Base-by-base conservation (phyloP, 2,329 filamentous ascomycete species). In the Aspergillus japonicus region DNA sequence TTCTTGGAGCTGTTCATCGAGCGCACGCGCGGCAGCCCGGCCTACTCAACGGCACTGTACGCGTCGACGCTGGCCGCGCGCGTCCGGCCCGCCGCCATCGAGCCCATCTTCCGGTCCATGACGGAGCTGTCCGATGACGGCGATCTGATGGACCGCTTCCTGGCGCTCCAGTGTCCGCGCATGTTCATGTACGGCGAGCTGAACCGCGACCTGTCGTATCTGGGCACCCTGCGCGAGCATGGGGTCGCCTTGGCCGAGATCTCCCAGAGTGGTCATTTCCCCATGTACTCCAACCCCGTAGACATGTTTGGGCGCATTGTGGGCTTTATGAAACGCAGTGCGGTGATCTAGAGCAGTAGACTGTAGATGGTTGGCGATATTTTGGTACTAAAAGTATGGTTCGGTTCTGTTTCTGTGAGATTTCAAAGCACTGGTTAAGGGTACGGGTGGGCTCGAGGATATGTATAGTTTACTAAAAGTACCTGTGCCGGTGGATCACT, bases 101-200 rank as follows among this genome's bases (percentile, higher is more conserved):
- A 61, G 5, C 58, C 64, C 1, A 69, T 69, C 11, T 66, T 70
- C n/a, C 60, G 64, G 35, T 69, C 65, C 1, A 69, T 70, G 65
- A 66, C 68, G n/a, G 29, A 50, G 16, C 49, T 68, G 21, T 68
- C 69, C 3, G 65, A 68, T 58, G 50, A 62, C 8, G 67, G 60
- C 10, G 60, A 67, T 50, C 49, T 69, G 14, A 31, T 67, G 16
- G 61, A 54, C 2, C 63, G 61, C 24, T 69, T 69, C 23, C 12
- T 66, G 50, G 50, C 26, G 44, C 2, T 44, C 68, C 2, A 39
- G 0, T 68, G 62, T 54, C 59, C 60, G 12, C 55, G 51, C 12
- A 67, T 69, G 67, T 65, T 70, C 12, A 68, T 70, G 62, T 69
- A 64, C 55, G 66, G 67, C 1, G 63, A 68, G 51, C 57, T 66